Percentiles rank a stretch among this genome's conserved stretches.
phyloP scores from a whole-genome alignment of 2,329 filamentous ascomycete genomes.

The Epichloe gansuensis region DNA sequence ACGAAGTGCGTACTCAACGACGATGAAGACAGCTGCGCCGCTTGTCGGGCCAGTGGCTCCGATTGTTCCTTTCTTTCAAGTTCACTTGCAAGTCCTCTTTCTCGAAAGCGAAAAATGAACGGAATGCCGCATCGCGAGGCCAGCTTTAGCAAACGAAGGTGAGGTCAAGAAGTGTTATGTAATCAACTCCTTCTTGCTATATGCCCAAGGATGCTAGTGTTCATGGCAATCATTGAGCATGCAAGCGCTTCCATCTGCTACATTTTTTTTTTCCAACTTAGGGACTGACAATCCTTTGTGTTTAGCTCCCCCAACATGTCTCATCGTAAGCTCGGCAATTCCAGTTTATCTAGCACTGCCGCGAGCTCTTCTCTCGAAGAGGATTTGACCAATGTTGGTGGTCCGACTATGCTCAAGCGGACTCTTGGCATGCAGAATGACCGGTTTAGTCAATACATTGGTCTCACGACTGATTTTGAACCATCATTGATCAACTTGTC shows the following conservation, averaged over 20 bases:
- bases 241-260: neutral
- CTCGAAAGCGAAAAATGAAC: slow-evolving; percentile 68
- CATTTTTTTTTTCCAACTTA: neutral
- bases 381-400: slow-evolving; percentile 59
- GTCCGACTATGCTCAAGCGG: slow-evolving; percentile 51
- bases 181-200: neutral
- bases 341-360: slow-evolving; percentile 47
- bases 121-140: slow-evolving; percentile 47
- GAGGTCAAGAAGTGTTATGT: slow-evolving; percentile 22
- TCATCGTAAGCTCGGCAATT: slow-evolving; percentile 38
- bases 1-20: slow-evolving; percentile 63
- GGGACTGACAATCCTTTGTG: slow-evolving; percentile 4
- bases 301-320: slow-evolving; percentile 42
- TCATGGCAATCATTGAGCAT: neutral
- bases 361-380: slow-evolving; percentile 53
- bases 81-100: slow-evolving; percentile 37
- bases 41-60: slow-evolving; percentile 65
- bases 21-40: slow-evolving; percentile 61
- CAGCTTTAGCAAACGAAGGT: slow-evolving; percentile 54
- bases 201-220: neutral
- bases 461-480: slow-evolving; percentile 72
- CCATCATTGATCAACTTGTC: slow-evolving; percentile 72
- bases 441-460: slow-evolving; percentile 72
- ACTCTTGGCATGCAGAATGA: slow-evolving; percentile 65
- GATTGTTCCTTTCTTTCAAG: slow-evolving; percentile 69